Conservation (phyloP, 495 filamentous ascomycete species). For the Penicillium macrosclerotiorum region DNA sequence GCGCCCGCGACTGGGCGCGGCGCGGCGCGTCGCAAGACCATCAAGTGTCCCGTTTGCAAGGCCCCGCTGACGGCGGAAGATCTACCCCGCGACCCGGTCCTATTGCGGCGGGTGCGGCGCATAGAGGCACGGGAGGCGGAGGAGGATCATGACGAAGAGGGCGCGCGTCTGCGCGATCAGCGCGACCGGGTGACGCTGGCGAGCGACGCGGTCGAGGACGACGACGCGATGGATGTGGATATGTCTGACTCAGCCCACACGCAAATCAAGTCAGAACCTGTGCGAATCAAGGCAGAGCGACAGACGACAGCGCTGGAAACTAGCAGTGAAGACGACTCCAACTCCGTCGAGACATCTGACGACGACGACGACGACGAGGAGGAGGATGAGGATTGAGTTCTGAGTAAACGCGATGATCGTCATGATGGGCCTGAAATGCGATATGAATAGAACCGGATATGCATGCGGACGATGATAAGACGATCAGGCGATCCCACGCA, state of each 20-base stretch:
- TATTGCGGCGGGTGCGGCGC: constrained; percentile 42
- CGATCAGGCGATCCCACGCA: background rate
- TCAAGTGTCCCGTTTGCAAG: constrained; percentile 52
- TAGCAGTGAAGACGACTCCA: constrained; percentile 2
- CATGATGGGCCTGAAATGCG: too few species aligned
- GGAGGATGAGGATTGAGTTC: constrained; percentile 3
- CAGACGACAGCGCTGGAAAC: constrained; percentile 1
- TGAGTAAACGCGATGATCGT: too few species aligned
- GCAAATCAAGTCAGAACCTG: constrained; percentile 15
- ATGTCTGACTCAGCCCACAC: constrained; percentile 1
- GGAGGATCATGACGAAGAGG: constrained; percentile 34
- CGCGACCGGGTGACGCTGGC: constrained; percentile 15
- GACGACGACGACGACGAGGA: constrained; percentile 5
- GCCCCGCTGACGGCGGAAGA: constrained; percentile 38
- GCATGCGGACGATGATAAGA: too few species aligned
- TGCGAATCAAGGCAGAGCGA: background rate
- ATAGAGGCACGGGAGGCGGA: constrained; percentile 33
- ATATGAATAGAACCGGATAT: too few species aligned
- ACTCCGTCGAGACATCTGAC: constrained; percentile 4
- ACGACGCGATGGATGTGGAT: constrained; percentile 27
- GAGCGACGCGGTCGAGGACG: constrained; percentile 18
- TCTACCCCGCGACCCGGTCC: constrained; percentile 40
- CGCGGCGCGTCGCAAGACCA: constrained; percentile 18
- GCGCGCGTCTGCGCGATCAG: constrained; percentile 9
- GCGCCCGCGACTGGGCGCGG: constrained; percentile 24